Evolutionary conservation across 2,329 filamentous ascomycete genomes (phyloP), one percentile per base, ranked within the genome.

Genomic region (Cladophialophora yegresii): DNA sequence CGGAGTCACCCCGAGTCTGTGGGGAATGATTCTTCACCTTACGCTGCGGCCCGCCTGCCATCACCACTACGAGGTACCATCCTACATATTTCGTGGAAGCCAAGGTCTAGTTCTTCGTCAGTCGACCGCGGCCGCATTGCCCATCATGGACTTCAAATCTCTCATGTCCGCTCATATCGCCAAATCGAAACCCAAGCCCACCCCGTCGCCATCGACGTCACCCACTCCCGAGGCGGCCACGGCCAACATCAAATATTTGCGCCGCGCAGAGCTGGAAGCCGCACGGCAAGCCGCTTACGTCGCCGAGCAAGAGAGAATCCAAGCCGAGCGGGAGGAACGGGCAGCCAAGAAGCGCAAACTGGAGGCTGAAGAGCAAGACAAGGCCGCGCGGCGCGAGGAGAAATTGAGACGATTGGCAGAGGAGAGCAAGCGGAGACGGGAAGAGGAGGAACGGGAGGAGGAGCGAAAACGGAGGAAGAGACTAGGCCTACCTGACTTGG

Each of bases 111-210:
- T 43, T 8, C 36, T 43, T 43, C 36, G 36, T 43, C 5, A 43
- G 16, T n/a, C 36, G 36, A 43, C 36, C 16, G 16, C 36, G 36
- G n/a, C 36, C 16, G 16, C 36, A 6, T 20, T 7, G 23, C 49
- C 32, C n/a, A 60, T 16, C 6, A 99, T 99, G 95, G 93, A 99
- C 78, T 99, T 99, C 81, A 92, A 92, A 66, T 86, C 92, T 40
- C 82, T 99, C 54, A 96, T 99, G 91, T 87, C 90, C 73, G 90
- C 92, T 75, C 92, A 96, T 78, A 95, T 99, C 73, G 87, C 90
- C 73, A 96, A 95, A 77, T 83, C 88, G 71, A 91, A 91, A 77
- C 79, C 84, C 58, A 63, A 57, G 45, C n/a, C 63, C 30, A 30
- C 28, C 16, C 26, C 57, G 7, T 28, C 43, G 13, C 30, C 16